A percentile compares a stretch with the other conserved stretches of the same genome.
Evolutionary conservation across 176 grass and related monocot species (phyloP).

Genomic region (bread wheat (Triticum aestivum)): DNA sequence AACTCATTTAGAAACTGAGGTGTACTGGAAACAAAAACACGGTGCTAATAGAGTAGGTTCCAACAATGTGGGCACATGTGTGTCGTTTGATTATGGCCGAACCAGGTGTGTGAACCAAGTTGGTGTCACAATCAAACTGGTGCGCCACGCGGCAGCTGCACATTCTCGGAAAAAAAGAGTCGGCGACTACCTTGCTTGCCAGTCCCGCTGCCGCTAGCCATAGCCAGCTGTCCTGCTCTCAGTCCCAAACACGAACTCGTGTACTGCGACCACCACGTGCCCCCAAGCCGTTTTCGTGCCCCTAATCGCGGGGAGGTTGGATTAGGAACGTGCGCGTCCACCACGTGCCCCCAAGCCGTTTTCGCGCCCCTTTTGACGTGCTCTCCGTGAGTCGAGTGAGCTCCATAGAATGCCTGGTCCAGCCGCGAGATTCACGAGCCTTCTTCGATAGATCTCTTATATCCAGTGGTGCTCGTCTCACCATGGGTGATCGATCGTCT

Average conservation of each 20-base stretch:
- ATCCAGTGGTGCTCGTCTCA: too few species aligned
- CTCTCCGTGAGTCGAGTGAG: not conserved
- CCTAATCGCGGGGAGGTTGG: not conserved
- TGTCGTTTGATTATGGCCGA: too few species aligned
- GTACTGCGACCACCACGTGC: not conserved
- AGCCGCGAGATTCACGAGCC: conserved; percentile 19
- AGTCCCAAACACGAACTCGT: not conserved
- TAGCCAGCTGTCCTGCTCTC: not conserved
- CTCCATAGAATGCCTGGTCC: not conserved
- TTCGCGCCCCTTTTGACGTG: not conserved
- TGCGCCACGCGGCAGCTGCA: too few species aligned
- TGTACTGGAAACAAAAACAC: too few species aligned
- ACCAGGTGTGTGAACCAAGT: too few species aligned
- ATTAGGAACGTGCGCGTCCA: not conserved
- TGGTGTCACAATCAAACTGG: too few species aligned
- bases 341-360: not conserved
- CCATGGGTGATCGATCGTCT: too few species aligned
- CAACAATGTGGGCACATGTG: too few species aligned
- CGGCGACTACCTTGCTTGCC: not conserved
- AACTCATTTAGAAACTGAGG: too few species aligned
- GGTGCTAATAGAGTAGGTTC: too few species aligned
- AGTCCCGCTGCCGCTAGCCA: not conserved
- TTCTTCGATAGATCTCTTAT: not conserved
- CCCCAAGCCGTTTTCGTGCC: too few species aligned
- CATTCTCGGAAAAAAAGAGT: too few species aligned